phyloP scores from a whole-genome alignment of 768 basidiomycete species.

The Leccinum aurantiacum region DNA sequence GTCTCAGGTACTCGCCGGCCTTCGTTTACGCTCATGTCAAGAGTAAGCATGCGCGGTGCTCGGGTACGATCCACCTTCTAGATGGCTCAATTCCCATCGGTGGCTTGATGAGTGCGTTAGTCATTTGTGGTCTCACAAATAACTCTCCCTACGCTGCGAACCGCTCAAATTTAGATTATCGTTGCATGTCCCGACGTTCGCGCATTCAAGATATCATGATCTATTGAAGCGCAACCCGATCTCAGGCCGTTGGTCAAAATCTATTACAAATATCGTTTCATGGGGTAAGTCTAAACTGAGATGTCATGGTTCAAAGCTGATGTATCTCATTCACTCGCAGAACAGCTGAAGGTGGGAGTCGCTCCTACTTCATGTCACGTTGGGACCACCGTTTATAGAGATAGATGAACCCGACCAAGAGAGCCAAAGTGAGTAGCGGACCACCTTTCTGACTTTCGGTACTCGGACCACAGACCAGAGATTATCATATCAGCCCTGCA shows the following conservation, averaged over 20 bases:
- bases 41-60: background rate
- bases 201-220: background rate
- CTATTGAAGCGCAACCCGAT: background rate
- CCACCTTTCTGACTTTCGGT: slow-evolving; percentile 32
- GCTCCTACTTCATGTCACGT: slow-evolving; percentile 17
- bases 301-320: too few relatives aligned
- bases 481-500: background rate
- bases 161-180: background rate
- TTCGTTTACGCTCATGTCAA: background rate
- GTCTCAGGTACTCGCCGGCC: background rate
- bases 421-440: slow-evolving; percentile 37
- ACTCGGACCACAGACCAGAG: slow-evolving; percentile 39
- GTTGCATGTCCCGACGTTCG: background rate
- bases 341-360: too few relatives aligned
- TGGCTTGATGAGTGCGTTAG: background rate
- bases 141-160: background rate
- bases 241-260: too few relatives aligned
- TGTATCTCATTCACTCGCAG: too few relatives aligned
- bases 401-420: slow-evolving; percentile 30
- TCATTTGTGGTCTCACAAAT: background rate
- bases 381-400: slow-evolving; percentile 33
- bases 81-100: background rate
- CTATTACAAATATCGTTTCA: too few relatives aligned
- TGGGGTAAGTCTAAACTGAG: too few relatives aligned
- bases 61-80: background rate